These are phyloP conservation scores for Stagonosporopsis cucurbitacearum DNA, from an alignment of 2,329 filamentous ascomycete species.

Conservation along the genomic window DNA sequence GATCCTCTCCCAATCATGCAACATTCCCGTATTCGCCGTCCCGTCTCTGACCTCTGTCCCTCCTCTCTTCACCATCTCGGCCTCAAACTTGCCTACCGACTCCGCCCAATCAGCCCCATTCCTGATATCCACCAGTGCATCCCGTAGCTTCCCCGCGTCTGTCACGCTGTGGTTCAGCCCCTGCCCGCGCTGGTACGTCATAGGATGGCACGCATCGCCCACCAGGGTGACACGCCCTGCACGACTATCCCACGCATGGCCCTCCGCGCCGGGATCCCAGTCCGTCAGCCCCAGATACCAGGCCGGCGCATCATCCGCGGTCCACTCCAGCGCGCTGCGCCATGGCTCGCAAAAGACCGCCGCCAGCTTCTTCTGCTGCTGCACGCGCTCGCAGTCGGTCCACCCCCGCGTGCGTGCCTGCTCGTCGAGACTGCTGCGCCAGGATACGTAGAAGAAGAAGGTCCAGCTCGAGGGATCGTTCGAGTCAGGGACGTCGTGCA, in stretches of 20 bases:
- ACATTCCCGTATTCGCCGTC: conserved; percentile 41
- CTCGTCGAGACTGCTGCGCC: conserved; percentile 49
- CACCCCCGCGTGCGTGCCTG: conserved; percentile 49
- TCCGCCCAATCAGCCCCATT: conserved; percentile 32
- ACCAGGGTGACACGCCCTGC: conserved; percentile 46
- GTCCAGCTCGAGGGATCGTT: conserved; percentile 52
- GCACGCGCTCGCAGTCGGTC: conserved; percentile 46
- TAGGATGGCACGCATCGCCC: conserved; percentile 52
- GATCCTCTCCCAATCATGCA: conserved; percentile 49
- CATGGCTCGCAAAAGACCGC: conserved; percentile 54
- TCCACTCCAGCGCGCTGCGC: conserved; percentile 49
- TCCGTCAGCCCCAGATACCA: conserved; percentile 47
- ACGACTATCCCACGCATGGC: conserved; percentile 45
- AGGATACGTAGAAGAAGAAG: conserved; percentile 59
- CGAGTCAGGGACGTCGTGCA: conserved; percentile 50
- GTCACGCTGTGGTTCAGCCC: conserved; percentile 58
- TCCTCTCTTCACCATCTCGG: conserved; percentile 52
- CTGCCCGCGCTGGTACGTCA: conserved; percentile 56
- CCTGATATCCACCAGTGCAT: conserved; percentile 37
- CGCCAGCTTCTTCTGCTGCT: conserved; percentile 51
- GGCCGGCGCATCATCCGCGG: conserved; percentile 38
- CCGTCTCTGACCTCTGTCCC: conserved; percentile 43
- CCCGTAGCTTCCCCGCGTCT: conserved; percentile 52
- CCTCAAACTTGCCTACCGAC: conserved; percentile 51
- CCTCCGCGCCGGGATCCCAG: conserved; percentile 44